Percentiles rank a stretch among this genome's conserved stretches.
Evolutionary conservation across 2,329 filamentous ascomycete species (phyloP).

Genomic region (Trichoderma citrinoviride): DNA sequence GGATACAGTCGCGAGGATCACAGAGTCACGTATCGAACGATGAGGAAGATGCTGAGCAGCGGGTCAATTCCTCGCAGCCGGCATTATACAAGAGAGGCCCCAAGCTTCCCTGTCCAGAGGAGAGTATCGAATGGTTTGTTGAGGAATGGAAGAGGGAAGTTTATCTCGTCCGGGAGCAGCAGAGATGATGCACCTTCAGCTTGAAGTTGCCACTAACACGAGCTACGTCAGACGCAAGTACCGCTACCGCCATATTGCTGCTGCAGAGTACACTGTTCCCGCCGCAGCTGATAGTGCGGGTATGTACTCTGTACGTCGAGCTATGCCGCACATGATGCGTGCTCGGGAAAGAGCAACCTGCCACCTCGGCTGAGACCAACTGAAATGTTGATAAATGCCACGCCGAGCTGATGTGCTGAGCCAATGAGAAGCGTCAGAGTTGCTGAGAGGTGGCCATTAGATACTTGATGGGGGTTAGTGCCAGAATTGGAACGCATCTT

Average conservation of each 20-base stretch:
- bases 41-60: not conserved
- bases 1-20: too few species aligned
- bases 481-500: not conserved
- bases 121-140: not conserved
- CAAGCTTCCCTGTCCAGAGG: not conserved
- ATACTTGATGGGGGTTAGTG: not conserved
- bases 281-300: not conserved
- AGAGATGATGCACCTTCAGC: constrained; percentile 1
- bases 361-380: not conserved
- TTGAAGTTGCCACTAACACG: constrained; percentile 20
- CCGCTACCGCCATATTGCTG: not conserved
- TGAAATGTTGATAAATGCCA: not conserved
- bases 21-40: not conserved
- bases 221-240: not conserved
- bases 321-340: constrained; percentile 11
- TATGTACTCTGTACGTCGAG: not conserved
- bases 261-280: not conserved
- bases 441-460: not conserved
- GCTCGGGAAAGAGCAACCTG: constrained; percentile 11
- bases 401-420: not conserved
- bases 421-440: not conserved
- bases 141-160: not conserved
- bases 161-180: not conserved
- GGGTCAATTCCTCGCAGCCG: not conserved
- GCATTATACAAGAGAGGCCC: not conserved